Percentiles rank a stretch among this genome's conserved stretches.
Conservation (phyloP, 2,329 filamentous ascomycete species). For the Diaporthe destruens region DNA sequence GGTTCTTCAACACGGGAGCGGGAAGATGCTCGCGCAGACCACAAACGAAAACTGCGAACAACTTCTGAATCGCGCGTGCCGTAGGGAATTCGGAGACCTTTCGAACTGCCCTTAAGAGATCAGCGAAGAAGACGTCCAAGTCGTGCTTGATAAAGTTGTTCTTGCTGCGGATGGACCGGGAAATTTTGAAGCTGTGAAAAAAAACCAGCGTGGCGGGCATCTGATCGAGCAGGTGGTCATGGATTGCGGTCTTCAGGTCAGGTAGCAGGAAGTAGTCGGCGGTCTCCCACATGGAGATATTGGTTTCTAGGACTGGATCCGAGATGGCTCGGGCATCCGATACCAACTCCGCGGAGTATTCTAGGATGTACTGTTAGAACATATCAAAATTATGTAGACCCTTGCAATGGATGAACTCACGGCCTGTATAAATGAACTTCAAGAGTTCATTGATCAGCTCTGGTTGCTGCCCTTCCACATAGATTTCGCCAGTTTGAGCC, state of each 20-base stretch:
- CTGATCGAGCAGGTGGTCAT: not conserved
- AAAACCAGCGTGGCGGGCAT: not conserved
- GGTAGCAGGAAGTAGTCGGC: slow-evolving; percentile 25
- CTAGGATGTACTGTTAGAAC: not conserved
- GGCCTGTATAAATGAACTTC: not conserved
- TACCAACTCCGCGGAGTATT: not conserved
- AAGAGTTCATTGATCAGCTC: not conserved
- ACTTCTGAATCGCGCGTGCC: not conserved
- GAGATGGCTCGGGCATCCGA: not conserved
- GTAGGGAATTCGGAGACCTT: not conserved
- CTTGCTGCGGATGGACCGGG: not conserved
- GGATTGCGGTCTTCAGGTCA: not conserved
- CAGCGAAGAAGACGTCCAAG: not conserved
- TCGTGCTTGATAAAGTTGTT: not conserved
- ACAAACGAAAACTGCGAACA: not conserved
- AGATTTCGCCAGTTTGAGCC: not conserved
- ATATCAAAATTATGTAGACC: not conserved
- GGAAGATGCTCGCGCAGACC: not conserved
- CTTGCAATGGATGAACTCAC: not conserved
- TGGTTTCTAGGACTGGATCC: not conserved
- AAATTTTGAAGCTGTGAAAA: not conserved
- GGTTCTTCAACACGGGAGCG: not conserved
- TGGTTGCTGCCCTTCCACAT: not conserved
- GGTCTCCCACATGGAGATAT: not conserved
- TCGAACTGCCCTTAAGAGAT: not conserved